A percentile compares a stretch with the other conserved stretches of the same genome.
Evolutionary conservation across 2,329 filamentous ascomycete genomes (phyloP).

Genomic region (Aureobasidium musti): DNA sequence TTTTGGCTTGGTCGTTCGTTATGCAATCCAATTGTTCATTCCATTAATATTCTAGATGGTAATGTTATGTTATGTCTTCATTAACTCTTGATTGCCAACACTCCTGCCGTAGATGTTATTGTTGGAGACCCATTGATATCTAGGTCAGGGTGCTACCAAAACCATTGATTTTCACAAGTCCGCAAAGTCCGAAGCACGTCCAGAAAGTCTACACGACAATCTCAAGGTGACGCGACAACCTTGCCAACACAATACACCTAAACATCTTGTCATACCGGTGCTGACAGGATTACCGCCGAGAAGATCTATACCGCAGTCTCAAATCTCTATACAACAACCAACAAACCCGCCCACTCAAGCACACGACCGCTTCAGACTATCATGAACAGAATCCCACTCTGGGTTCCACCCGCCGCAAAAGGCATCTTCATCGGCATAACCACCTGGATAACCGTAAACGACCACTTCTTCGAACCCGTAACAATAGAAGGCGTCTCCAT

Average conservation of each 20-base stretch:
- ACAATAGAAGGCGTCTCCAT: constrained; percentile 48
- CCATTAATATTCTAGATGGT: no score
- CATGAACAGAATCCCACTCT: neutral
- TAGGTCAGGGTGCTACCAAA: neutral
- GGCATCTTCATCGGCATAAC: constrained; percentile 23
- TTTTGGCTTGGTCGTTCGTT: no score
- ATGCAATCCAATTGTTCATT: no score
- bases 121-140: neutral
- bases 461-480: constrained; percentile 45
- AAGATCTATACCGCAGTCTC: neutral
- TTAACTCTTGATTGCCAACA: no score
- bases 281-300: no score
- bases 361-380: neutral
- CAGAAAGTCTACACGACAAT: constrained; percentile 14
- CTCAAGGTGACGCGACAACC: neutral
- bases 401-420: neutral
- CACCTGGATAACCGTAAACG: constrained; percentile 43
- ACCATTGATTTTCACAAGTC: neutral
- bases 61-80: no score
- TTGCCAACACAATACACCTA: neutral
- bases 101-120: no score
- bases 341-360: neutral
- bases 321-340: neutral
- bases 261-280: neutral
- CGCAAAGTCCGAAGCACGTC: constrained; percentile 17